Evolutionary conservation across 1,284 basidiomycete species (phyloP), one percentile per base, ranked within the genome.

Genomic region (Malassezia furfur): DNA sequence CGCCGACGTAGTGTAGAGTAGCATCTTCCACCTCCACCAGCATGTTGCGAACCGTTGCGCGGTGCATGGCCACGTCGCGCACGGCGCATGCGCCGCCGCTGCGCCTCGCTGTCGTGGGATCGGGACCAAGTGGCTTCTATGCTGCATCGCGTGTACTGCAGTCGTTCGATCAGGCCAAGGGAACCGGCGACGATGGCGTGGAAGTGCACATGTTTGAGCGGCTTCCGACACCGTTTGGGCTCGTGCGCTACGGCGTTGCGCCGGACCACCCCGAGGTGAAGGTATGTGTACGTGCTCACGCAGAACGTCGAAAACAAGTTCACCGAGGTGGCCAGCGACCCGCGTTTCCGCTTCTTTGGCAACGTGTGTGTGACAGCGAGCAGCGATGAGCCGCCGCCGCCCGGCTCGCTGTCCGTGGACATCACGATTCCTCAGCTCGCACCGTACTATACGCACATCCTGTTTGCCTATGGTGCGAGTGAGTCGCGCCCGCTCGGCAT

Each of bases 221-320:
- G 19, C 79, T 96, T 3, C 96, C 93, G 80, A 85, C 88, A 30
- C 94, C 94, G 2, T 88, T 94, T 72, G 94, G 94, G 0, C 81
- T 98, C 0, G 91, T 93, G 1, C 80, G 94, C 38, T 98, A 94
- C 68, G 93, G 94, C 1, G 94, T 99, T 7, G 94, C 94, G 9
- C 93, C 94, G 37, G 94, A 98, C 77, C 94, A 99, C 76, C 91
- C 93, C 1, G 93, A 98, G 78, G 93, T 98, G 71, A 98, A 96
- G 81, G 90, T 30, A 39, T 40, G 39, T 43, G 32, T 45, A 19
- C 44, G 35, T 12, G 40, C 30, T 12, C 35, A 19, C 38, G 30
- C 64, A 96, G 91, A 99, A 99, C 75, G 96, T 91, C 76, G 89
- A 87, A 41, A 83, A 94, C 78, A 96, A 94, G 76, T 99, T 98